Evolutionary conservation across 2,329 filamentous ascomycete genomes (phyloP).

Genomic region (Diplodia mutila): DNA sequence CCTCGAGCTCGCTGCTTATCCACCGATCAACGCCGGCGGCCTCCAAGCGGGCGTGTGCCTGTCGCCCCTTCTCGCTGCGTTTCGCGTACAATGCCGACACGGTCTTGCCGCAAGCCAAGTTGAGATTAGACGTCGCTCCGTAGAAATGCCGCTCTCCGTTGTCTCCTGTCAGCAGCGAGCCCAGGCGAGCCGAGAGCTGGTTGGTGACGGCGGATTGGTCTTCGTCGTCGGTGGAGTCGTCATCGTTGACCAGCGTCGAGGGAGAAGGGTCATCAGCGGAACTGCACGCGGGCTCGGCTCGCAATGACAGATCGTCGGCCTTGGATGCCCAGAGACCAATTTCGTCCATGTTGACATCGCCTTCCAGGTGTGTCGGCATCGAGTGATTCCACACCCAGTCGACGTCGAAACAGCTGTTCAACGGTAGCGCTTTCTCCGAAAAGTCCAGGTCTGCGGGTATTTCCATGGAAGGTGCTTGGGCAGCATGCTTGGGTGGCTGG

Average conservation of each 20-base stretch:
- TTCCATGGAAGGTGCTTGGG: neutral
- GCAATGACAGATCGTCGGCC: neutral
- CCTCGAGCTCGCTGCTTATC: neutral
- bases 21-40: neutral
- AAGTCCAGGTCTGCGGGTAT: neutral
- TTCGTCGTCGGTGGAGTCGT: conserved; percentile 9
- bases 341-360: neutral
- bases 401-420: neutral
- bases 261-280: too few relatives aligned
- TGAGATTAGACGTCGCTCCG: conserved; percentile 4
- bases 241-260: neutral
- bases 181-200: conserved; percentile 3
- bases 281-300: neutral
- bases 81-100: neutral
- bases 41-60: neutral
- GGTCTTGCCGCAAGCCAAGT: neutral
- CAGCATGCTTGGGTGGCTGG: neutral
- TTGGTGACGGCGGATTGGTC: conserved; percentile 5
- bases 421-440: neutral
- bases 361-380: neutral
- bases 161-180: neutral
- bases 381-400: conserved; percentile 9
- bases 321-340: neutral
- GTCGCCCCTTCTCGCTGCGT: neutral
- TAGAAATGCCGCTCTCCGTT: conserved; percentile 11